These are phyloP conservation scores for Camelina neglecta DNA, from an alignment of 345 rosid species.

Conservation along the genomic window DNA sequence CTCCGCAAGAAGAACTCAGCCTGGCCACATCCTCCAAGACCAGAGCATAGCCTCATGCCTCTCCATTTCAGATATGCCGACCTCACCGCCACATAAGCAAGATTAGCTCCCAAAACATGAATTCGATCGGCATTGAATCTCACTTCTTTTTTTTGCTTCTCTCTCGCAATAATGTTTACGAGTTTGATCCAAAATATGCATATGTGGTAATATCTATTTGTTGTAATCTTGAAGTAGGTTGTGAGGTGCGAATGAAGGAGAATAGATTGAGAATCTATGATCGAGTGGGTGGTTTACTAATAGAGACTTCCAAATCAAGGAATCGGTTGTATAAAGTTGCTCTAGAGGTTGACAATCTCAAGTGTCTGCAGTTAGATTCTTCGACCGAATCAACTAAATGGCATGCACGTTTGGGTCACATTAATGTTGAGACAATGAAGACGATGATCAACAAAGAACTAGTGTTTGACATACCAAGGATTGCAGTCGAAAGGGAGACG, in stretches of 20 bases:
- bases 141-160: too few species aligned
- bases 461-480: background rate
- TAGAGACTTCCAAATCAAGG: background rate
- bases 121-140: too few species aligned
- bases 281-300: rapidly evolving
- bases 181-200: too few species aligned
- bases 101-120: too few species aligned
- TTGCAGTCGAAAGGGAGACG: background rate
- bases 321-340: background rate
- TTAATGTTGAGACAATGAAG: background rate
- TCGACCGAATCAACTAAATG: background rate
- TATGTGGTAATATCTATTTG: too few species aligned
- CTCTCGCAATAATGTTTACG: too few species aligned
- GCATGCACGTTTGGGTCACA: background rate
- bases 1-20: too few species aligned
- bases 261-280: background rate
- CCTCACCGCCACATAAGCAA: too few species aligned
- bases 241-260: background rate
- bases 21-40: too few species aligned
- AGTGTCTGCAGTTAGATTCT: background rate
- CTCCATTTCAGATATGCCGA: too few species aligned
- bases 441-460: background rate
- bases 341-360: background rate
- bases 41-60: too few species aligned
- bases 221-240: background rate